Conservation (phyloP, 2,329 filamentous ascomycete genomes). For the Colletotrichum acutatum region DNA sequence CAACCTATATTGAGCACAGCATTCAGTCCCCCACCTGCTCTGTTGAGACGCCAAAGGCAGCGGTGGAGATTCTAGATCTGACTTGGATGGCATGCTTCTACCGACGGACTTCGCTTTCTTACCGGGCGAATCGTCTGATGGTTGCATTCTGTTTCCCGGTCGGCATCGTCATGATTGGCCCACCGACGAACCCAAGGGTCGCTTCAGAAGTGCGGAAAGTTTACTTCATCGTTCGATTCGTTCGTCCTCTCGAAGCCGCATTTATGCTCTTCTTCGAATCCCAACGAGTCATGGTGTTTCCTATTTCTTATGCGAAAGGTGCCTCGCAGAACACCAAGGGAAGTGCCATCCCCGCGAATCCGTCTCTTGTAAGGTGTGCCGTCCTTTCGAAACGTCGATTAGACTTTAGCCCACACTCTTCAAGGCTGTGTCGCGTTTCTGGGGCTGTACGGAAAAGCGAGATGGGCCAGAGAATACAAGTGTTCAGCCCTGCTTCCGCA, state of each 20-base stretch:
- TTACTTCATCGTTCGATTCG: not conserved
- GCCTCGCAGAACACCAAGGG: not conserved
- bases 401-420: slow-evolving; percentile 4
- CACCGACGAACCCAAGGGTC: not conserved
- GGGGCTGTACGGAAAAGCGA: not conserved
- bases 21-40: not conserved
- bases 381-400: slow-evolving; percentile 3
- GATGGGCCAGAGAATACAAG: not conserved
- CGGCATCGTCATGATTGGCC: not conserved
- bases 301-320: not conserved
- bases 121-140: not conserved
- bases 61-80: not conserved
- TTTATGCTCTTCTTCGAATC: not conserved
- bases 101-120: not conserved
- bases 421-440: not conserved
- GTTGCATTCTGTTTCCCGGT: not conserved
- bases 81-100: not conserved
- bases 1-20: not conserved
- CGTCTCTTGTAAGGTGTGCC: not conserved
- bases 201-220: not conserved
- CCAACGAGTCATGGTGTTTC: slow-evolving; percentile 8
- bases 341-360: not conserved
- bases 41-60: not conserved
- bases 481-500: slow-evolving; percentile 58
- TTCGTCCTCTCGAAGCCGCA: not conserved